phyloP scores from a whole-genome alignment of 768 basidiomycete species.

The Gloeopeniophorella convolvens region DNA sequence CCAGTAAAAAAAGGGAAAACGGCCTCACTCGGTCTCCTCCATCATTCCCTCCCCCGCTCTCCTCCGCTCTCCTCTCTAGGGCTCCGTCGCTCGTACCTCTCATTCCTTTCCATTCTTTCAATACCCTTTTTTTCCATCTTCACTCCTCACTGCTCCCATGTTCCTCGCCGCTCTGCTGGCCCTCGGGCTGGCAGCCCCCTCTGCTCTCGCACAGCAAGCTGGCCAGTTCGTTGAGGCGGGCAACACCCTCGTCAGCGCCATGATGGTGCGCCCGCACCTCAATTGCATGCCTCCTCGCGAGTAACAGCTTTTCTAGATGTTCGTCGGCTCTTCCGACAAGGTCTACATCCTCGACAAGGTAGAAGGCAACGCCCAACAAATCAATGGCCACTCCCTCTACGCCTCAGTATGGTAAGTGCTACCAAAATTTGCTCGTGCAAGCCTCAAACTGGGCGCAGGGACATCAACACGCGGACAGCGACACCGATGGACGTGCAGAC shows the following conservation, averaged over 20 bases:
- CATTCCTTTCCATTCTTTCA: neutral
- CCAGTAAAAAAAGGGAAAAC: no score
- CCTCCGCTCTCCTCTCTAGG: no score
- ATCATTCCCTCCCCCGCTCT: neutral
- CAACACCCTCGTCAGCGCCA: constrained; percentile 40
- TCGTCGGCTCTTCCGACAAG: constrained; percentile 70
- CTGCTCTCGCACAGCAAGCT: constrained; percentile 20
- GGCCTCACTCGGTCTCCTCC: no score
- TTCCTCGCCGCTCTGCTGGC: constrained; percentile 35
- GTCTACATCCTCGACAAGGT: constrained; percentile 90
- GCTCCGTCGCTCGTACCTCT: no score
- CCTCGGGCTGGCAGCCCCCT: constrained; percentile 35
- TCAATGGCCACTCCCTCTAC: constrained; percentile 70
- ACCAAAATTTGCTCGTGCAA: neutral
- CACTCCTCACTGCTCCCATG: constrained; percentile 20
- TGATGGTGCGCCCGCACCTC: constrained; percentile 39
- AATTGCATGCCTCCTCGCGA: neutral
- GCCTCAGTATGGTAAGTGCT: constrained; percentile 55
- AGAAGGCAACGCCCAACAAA: constrained; percentile 60
- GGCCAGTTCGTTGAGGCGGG: constrained; percentile 31
- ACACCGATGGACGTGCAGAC: constrained; percentile 66
- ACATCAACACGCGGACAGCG: constrained; percentile 51
- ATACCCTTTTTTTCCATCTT: neutral
- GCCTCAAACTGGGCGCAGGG: constrained; percentile 34
- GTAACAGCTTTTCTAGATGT: constrained; percentile 43